Base-by-base conservation (phyloP, 2,329 filamentous ascomycete species). In the Cryphonectria parasitica region DNA sequence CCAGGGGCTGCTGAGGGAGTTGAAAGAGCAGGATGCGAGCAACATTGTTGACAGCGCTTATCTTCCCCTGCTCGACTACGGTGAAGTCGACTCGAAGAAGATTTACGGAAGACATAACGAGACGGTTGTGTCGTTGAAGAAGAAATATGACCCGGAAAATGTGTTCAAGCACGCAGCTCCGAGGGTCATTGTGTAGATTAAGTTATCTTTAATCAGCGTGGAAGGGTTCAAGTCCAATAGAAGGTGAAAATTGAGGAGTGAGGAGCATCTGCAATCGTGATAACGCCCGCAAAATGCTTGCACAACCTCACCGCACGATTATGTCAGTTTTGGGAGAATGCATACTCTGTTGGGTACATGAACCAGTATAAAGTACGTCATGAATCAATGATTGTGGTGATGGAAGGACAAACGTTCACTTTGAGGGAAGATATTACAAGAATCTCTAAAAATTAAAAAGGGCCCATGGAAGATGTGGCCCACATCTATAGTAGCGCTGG, bases 91-190 rank as follows among this genome's bases (percentile, higher is more conserved):
- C 31, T 13, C 78, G 45, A 73, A 71, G 41, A 75, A 73, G 19
- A 77, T 79, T 4, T 82, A 77, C 65, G 79, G 79, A 1, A 49
- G 73, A 5, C 75, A 80, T 22, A 75, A 77, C 58, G 36, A 71
- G 6, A 64, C 60, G 5, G 56, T 69, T 3, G n/a, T 66, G 13
- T 43, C 49, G 70, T 68, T 80, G 58, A 80, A 83, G 73, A 75
- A 74, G 68, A 75, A 77, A 60, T 79, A 79, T 63, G 80, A 82
- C 58, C 77, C 79, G 0, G 69, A 77, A 4, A 80, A 81, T 70
- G 75, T 80, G 1, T 83, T 82, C 69, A 79, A 71, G 36, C 66
- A 68, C 25, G 19, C 61, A 25, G 60, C 52, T n/a, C 61, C 69
- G 2, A 65, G 45, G 17, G 60, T 67, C 31, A 15, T 19, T 34